Evolutionary conservation across 2,329 filamentous ascomycete genomes (phyloP).

Genomic region (Penicillium decumbens): DNA sequence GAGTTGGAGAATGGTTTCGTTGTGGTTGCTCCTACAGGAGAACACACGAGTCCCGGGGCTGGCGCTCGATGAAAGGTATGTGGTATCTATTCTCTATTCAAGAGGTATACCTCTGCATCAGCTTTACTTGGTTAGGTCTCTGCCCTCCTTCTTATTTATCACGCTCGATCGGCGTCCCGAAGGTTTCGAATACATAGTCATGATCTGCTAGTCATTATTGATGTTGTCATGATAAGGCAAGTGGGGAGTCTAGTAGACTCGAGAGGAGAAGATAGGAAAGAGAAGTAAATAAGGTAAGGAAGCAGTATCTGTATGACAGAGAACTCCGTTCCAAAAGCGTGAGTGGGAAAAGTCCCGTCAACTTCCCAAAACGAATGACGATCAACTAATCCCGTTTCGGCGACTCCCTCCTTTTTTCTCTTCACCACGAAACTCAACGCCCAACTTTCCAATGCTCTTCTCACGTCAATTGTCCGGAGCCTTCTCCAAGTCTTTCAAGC

Average conservation of each 20-base stretch:
- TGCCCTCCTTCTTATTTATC: neutral
- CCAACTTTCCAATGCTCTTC: neutral
- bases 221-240: too few species aligned
- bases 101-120: neutral
- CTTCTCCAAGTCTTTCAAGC: constrained; percentile 13
- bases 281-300: too few species aligned
- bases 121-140: neutral
- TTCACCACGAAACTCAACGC: neutral
- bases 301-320: neutral
- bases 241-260: too few species aligned
- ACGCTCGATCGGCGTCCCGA: neutral
- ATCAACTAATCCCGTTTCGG: constrained; percentile 19
- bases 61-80: neutral
- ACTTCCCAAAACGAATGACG: neutral
- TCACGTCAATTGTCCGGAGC: constrained; percentile 15
- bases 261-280: too few species aligned
- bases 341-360: neutral
- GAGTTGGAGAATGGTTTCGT: neutral
- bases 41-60: neutral
- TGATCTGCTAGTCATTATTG: neutral
- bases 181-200: neutral
- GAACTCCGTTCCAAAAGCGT: too few species aligned
- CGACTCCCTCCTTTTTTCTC: constrained; percentile 13
- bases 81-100: too few species aligned
- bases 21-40: neutral